Conservation (phyloP, 495 filamentous ascomycete species). For the Penicillium turbatum region DNA sequence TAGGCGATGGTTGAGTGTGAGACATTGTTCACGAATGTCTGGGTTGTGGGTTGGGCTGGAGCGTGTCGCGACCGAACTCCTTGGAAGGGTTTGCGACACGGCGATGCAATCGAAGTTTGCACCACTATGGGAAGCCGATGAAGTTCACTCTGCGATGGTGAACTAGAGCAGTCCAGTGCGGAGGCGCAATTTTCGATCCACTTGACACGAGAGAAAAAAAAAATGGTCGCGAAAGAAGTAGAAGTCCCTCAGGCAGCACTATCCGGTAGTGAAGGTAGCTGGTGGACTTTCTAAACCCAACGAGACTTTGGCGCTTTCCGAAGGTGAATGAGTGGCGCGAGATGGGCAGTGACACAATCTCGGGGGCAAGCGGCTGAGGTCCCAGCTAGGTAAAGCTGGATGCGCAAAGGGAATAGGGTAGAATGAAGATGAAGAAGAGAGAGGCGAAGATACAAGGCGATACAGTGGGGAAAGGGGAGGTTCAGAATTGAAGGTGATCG, state of each 20-base stretch:
- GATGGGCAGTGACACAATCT: slow-evolving; percentile 1
- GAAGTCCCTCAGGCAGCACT: slow-evolving; percentile 2
- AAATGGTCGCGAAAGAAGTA: not conserved
- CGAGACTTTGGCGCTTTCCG: slow-evolving; percentile 4
- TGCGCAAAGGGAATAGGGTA: not conserved
- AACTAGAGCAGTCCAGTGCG: not conserved
- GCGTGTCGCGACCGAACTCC: slow-evolving; percentile 19
- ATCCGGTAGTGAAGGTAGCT: slow-evolving; percentile 3
- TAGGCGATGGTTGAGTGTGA: slow-evolving; percentile 52
- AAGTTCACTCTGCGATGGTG: slow-evolving; percentile 10
- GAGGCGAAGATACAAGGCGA: slow-evolving; percentile 2
- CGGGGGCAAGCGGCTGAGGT: not conserved
- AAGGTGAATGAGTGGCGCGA: slow-evolving; percentile 8
- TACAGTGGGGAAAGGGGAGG: slow-evolving; percentile 8
- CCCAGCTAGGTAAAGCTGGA: slow-evolving; percentile 1
- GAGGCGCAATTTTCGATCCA: slow-evolving; percentile 1
- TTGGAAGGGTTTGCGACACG: slow-evolving; percentile 35
- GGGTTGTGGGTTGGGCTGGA: slow-evolving; percentile 4
- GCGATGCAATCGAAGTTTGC: slow-evolving; percentile 34
- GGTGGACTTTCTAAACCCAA: slow-evolving; percentile 1
- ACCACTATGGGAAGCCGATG: not conserved
- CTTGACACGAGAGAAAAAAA: not conserved
- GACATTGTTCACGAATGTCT: slow-evolving; percentile 30
- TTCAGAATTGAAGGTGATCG: slow-evolving; percentile 18
- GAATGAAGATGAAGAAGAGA: not conserved